Evolutionary conservation across 2,329 filamentous ascomycete genomes (phyloP).

Genomic region (Conoideocrella luteorostrata): DNA sequence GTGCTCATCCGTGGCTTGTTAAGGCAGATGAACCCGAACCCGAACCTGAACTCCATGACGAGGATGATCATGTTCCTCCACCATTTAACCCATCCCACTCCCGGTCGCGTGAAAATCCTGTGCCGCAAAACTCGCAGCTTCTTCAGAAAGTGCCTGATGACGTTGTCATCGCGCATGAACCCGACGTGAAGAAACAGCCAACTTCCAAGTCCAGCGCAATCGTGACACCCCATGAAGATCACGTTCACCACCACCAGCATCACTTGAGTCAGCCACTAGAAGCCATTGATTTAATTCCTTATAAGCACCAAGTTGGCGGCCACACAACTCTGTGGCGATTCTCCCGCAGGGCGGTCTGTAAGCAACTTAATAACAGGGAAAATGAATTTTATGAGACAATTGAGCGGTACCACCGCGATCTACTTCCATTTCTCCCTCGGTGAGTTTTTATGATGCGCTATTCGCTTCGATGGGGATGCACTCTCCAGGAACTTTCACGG

Average conservation of each 20-base stretch:
- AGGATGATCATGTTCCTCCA: conserved; percentile 16
- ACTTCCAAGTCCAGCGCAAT: conserved; percentile 24
- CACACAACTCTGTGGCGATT: conserved; percentile 96
- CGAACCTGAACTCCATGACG: conserved; percentile 19
- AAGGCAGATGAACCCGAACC: conserved; percentile 47
- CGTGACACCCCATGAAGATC: conserved; percentile 38
- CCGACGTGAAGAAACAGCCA: conserved; percentile 28
- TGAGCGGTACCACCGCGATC: conserved; percentile 81
- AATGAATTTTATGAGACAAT: conserved; percentile 99
- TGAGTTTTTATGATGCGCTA: conserved; percentile 29
- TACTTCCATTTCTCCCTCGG: conserved; percentile 87
- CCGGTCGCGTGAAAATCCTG: conserved; percentile 23
- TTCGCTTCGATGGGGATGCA: too few relatives aligned
- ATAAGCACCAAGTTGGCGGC: conserved; percentile 94
- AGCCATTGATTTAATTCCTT: conserved; percentile 92
- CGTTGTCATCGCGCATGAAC: conserved; percentile 35
- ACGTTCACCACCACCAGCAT: conserved; percentile 46
- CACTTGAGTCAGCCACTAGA: conserved; percentile 60
- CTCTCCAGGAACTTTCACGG: too few relatives aligned
- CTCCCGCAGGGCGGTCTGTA: conserved; percentile 90
- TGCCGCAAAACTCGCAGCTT: conserved; percentile 24
- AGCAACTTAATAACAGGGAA: conserved; percentile 94
- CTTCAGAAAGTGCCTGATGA: conserved; percentile 31
- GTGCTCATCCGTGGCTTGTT: conserved; percentile 47
- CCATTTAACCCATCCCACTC: conserved; percentile 18